Evolutionary conservation across 208 protist species (phyloP), one percentile per base, ranked within the genome.

Genomic region (Leishmania aethiopica): DNA sequence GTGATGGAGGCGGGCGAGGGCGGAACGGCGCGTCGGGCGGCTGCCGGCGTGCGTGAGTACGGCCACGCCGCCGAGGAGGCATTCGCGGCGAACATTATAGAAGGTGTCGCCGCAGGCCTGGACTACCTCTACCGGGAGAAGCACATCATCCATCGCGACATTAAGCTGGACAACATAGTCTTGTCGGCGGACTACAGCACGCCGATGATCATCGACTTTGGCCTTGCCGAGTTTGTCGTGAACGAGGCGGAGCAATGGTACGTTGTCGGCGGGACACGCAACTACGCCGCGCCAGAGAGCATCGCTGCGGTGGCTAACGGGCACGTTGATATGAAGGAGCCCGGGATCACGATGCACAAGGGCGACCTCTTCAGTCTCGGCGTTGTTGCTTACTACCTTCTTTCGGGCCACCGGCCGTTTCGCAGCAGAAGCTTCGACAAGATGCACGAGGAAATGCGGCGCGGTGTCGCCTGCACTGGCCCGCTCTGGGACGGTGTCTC

Each of bases 101-200:
- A 78, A 35, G 89, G 95, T 42, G 87, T 98, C 19, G 79, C 89
- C 6, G 81, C 82, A 7, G 93, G 85, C 4, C 82, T 98, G 3
- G 81, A 93, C 66, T 96, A 97, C 81, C 82, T 98, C 32, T 94
- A 96, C 85, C 78, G 75, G 42, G 78, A 84, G 45, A 84, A 89
- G 32, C 77, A 80, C 78, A 87, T 97, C 55, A 88, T 97, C 22
- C 95, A 98, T 77, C 90, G 93, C 51, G 95, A 98, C 81, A 91
- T 98, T 40, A 98, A 98, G 79, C 84, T 89, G 57, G 93, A 96
- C 66, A 98, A 98, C 79, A 97, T 98, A 75, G 89, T 96, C 40
- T 76, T 98, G 55, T 90, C 81, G 53, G 80, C 77, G 4, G 93
- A 98, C 78, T 95, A 88, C 86, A 80, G 66, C 49, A 80, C 74